Base-by-base conservation (phyloP, 1,284 basidiomycete genomes). In the Ceratobasidium sp. region DNA sequence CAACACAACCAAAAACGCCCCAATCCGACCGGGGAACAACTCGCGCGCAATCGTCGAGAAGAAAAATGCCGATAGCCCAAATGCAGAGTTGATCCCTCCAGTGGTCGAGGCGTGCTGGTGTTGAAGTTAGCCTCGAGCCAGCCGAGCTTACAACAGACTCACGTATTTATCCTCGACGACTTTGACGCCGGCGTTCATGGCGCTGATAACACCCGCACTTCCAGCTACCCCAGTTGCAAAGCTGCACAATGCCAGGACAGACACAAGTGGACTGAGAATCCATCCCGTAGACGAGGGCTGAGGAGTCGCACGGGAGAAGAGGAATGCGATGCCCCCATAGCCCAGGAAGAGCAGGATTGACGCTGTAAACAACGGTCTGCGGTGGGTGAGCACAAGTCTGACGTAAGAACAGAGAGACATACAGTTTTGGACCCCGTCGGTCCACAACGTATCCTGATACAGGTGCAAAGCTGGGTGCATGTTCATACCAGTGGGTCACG, bases 61-160 rank as follows among this genome's bases (percentile, higher is more conserved):
- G 69, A 89, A 80, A 78, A 93, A 93, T 0, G 92, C 92, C 4
- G 90, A 92, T 4, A 94, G 82, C 0, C 92, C 92, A 70, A 92
- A 93, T n/a, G 90, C 92, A 0, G 90, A 90, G n/a, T 93, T 80
- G 22, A 93, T 90, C 12, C 91, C 76, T 1, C 88, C 88, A 0
- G 89, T 91, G 0, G 88, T 85, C 0, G 87, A 86, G 1, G 88
- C 91, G 35, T 92, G 82, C 87, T 87, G 86, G 45, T 22, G 20
- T 12, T 58, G 17, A 7, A 47, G 10, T 15, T 17, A 25, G 27
- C 22, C 38, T n/a, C 3, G 52, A 54, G 8, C 22, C 31, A 80
- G 1, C 50, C 31, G 58, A 4, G 17, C 6, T 5, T 20, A 29
- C 1, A n/a, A 32, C 17, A 47, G 32, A 70, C 73, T 43, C 27